These are phyloP conservation scores for Hyphopichia khmerensis DNA, from an alignment of 1,139 yeast genomes.

Conservation along the genomic window DNA sequence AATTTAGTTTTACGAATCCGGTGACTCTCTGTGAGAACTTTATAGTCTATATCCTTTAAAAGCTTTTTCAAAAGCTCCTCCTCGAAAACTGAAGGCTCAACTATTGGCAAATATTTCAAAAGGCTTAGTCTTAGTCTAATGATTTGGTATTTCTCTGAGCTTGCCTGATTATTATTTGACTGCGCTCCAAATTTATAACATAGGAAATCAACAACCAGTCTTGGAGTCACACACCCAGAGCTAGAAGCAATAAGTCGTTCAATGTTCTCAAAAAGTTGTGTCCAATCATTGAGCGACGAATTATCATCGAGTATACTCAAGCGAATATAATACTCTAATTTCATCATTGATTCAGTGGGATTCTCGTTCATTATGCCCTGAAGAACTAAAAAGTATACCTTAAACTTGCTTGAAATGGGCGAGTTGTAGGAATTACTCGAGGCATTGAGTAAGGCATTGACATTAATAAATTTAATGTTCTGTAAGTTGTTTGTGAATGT, in stretches of 20 bases:
- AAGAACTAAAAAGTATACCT: slow-evolving; percentile 6
- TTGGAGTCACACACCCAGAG: slow-evolving; percentile 9
- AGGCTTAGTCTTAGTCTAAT: slow-evolving; percentile 10
- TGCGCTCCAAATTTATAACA: slow-evolving; percentile 7
- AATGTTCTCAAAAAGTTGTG: slow-evolving; percentile 9
- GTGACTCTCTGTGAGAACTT: not conserved
- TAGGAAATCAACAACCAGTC: slow-evolving; percentile 17
- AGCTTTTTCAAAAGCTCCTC: not conserved
- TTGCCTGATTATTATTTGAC: slow-evolving; percentile 5
- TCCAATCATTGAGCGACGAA: slow-evolving; percentile 11
- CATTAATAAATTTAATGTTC: slow-evolving; percentile 14
- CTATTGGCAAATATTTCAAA: slow-evolving; percentile 8
- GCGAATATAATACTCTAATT: slow-evolving; percentile 17
- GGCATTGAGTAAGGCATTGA: slow-evolving; percentile 11
- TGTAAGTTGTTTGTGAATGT: slow-evolving; percentile 16
- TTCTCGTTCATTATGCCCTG: slow-evolving; percentile 6
- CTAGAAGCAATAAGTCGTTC: slow-evolving; percentile 8
- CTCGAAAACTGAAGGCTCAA: not conserved
- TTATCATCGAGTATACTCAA: slow-evolving; percentile 18
- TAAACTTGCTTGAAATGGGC: slow-evolving; percentile 6
- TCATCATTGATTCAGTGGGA: slow-evolving; percentile 4
- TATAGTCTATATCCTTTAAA: not conserved
- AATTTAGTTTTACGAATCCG: not conserved
- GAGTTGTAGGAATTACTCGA: slow-evolving; percentile 1
- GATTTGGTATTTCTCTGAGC: slow-evolving; percentile 4